Conservation (phyloP, 345 rosid genomes). For the Laguncularia racemosa region DNA sequence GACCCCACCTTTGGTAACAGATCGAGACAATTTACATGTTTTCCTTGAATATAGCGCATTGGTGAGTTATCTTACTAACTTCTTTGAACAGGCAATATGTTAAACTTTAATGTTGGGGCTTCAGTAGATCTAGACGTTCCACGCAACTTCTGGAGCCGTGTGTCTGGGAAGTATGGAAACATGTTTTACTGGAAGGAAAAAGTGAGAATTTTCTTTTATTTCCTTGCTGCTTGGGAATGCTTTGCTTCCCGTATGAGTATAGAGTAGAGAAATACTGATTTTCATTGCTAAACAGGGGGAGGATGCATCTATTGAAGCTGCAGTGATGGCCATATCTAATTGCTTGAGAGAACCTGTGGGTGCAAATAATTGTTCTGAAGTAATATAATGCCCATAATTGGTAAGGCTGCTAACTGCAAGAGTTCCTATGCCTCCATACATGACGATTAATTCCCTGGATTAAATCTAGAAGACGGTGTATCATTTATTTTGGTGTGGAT, state of each 20-base stretch:
- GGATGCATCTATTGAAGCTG: slow-evolving; percentile 87
- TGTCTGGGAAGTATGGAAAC: slow-evolving; percentile 61
- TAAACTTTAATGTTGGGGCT: slow-evolving; percentile 82
- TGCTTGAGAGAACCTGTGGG: slow-evolving; percentile 81
- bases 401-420: too few species aligned
- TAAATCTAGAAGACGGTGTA: too few species aligned
- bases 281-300: slow-evolving; percentile 56
- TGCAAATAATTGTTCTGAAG: slow-evolving; percentile 68
- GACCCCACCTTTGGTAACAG: slow-evolving; percentile 80
- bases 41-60: slow-evolving; percentile 4
- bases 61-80: slow-evolving; percentile 4
- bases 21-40: slow-evolving; percentile 1
- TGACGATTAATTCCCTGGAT: too few species aligned
- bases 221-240: not conserved
- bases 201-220: slow-evolving; percentile 19
- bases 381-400: slow-evolving; percentile 23
- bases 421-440: too few species aligned
- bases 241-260: not conserved
- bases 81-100: slow-evolving; percentile 51
- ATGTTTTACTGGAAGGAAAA: slow-evolving; percentile 85
- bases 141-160: slow-evolving; percentile 81
- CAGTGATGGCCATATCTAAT: slow-evolving; percentile 78
- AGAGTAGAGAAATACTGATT: not conserved
- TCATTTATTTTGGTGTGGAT: too few species aligned
- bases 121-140: slow-evolving; percentile 75